Base-by-base conservation (phyloP, 2,329 filamentous ascomycete species). In the Alternaria consortialis region DNA sequence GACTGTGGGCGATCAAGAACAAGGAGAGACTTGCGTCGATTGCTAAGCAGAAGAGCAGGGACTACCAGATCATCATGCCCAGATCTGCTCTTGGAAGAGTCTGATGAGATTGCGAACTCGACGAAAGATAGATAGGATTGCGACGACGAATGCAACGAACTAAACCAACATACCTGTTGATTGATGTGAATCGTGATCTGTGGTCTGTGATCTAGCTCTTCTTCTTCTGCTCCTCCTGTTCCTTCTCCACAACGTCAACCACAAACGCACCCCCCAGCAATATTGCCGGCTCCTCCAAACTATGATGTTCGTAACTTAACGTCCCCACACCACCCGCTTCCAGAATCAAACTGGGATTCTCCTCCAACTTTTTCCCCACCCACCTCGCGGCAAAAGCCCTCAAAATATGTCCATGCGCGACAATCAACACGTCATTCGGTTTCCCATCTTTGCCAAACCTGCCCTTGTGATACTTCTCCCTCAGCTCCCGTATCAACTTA, bases 391-490 rank as follows among this genome's bases (percentile, higher is more conserved):
- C 93, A 77, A 97, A 93, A 0, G 92, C 92, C 15, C 94, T 85
- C 54, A 97, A 81, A 58, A 97, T 94, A 80, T 97, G 94, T 0
- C 94, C 94, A 75, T 97, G 94, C 23, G 92, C 94, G 6, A 97
- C 92, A 50, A 97, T 84, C 25, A 94, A 78, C 17, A 94, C 87
- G 77, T 94, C 91, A 15, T 86, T 81, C 27, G 81, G 86, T 37
- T 85, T 85, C 57, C 93, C 63, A 20, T 70, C 74, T 68, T 85
- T 84, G 8, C 85, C 85, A 66, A 94, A 89, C 23, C 73, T 71
- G 0, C 64, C 69, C 20, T 15, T 40, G 57, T 83, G 82, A 56
- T 75, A 83, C 25, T 75, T 74, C 25, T 84, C 79, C 20, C 91
- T 84, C 59, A 97, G 91, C 32, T 94, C 90, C 13, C 80, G 76